phyloP scores from a whole-genome alignment of 108 stramenopile species.

The Asterionellopsis glacialis region DNA sequence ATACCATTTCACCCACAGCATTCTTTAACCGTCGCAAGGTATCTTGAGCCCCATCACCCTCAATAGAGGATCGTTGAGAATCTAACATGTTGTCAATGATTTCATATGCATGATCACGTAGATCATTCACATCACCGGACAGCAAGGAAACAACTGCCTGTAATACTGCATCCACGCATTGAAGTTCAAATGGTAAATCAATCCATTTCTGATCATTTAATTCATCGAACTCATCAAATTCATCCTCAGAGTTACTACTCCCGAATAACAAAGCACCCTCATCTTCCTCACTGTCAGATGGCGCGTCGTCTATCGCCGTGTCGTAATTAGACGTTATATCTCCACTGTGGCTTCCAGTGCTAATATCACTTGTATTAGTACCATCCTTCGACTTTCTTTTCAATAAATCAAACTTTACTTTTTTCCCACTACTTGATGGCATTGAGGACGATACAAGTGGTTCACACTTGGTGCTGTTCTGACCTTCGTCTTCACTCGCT shows the following conservation, averaged over 20 bases:
- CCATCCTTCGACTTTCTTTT: not conserved
- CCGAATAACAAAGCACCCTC: no score
- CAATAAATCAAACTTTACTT: no score
- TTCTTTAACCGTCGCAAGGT: constrained; percentile 69
- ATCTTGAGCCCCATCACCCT: constrained; percentile 60
- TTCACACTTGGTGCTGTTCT: no score
- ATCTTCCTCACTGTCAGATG: not conserved
- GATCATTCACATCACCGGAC: constrained; percentile 48
- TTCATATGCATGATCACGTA: constrained; percentile 24
- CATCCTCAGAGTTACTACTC: no score
- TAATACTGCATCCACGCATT: constrained; percentile 78
- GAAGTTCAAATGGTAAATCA: constrained; percentile 70
- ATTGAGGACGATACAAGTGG: no score
- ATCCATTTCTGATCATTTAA: constrained; percentile 57
- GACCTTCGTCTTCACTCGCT: no score
- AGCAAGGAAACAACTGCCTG: constrained; percentile 57
- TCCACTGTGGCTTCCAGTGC: not conserved
- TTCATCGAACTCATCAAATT: constrained; percentile 60
- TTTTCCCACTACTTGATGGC: no score
- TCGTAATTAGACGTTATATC: no score
- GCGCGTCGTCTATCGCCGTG: not conserved
- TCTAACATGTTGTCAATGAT: constrained; percentile 41
- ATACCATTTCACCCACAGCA: constrained; percentile 60
- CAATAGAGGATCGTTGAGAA: constrained; percentile 1
- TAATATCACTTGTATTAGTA: no score